Percentiles rank a stretch among this genome's conserved stretches.
phyloP scores from a whole-genome alignment of 208 protist species.

The Crithidia fasciculata region DNA sequence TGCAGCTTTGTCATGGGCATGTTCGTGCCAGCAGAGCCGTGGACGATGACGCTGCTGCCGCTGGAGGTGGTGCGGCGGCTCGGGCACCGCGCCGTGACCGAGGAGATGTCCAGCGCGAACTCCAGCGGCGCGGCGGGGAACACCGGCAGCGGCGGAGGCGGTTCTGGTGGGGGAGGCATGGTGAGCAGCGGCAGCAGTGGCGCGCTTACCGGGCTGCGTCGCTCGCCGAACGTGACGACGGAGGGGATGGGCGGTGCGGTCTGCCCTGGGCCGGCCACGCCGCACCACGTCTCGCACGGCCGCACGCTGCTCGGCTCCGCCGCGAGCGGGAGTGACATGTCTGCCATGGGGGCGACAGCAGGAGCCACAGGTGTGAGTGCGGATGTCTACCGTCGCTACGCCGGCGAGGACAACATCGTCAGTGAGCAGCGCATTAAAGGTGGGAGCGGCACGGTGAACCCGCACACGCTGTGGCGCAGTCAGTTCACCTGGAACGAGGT shows the following conservation, averaged over 20 bases:
- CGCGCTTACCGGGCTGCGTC: constrained; percentile 2
- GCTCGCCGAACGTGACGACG: neutral
- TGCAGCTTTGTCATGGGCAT: constrained; percentile 82
- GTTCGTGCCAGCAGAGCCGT: constrained; percentile 75
- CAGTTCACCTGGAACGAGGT: constrained; percentile 82
- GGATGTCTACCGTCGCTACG: constrained; percentile 61
- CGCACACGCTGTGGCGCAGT: constrained; percentile 56
- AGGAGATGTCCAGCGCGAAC: neutral
- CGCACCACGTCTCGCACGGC: neutral
- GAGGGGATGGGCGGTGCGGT: constrained; percentile 2
- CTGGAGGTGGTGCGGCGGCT: constrained; percentile 33
- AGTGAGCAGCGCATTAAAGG: constrained; percentile 78
- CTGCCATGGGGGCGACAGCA: neutral
- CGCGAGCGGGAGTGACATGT: constrained; percentile 1
- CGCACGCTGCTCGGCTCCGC: constrained; percentile 7
- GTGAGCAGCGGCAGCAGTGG: constrained; percentile 19
- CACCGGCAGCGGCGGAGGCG: neutral
- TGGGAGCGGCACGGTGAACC: constrained; percentile 25
- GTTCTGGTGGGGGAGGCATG: constrained; percentile 12
- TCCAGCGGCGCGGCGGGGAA: neutral
- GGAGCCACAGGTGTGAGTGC: neutral
- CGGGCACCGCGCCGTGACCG: constrained; percentile 34
- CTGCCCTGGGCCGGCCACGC: constrained; percentile 16
- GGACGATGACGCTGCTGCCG: constrained; percentile 66
- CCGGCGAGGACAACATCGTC: constrained; percentile 67